Conservation (phyloP, 176 grass and related monocot genomes). For the Rhynchospora pubera region DNA sequence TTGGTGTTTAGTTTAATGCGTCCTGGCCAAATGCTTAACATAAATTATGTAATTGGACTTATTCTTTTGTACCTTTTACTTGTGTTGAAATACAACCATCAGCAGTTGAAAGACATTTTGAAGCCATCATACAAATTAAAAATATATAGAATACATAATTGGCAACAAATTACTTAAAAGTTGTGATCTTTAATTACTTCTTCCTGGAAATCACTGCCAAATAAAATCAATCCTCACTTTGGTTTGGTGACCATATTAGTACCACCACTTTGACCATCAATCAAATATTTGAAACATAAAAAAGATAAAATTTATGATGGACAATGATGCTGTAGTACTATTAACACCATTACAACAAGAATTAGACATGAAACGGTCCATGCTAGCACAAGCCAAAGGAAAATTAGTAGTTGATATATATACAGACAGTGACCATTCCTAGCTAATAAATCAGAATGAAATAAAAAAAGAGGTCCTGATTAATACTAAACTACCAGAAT, state of each 20-base stretch:
- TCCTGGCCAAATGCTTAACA: not conserved
- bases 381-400: not conserved
- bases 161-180: not conserved
- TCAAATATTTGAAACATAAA: not conserved
- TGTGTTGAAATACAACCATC: not conserved
- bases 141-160: not conserved
- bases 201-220: not conserved
- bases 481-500: not conserved
- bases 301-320: slow-evolving; percentile 9
- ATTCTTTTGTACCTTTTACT: not conserved
- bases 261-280: not conserved
- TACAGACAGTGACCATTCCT: slow-evolving; percentile 1
- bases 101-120: not conserved
- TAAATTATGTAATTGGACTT: not conserved
- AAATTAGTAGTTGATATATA: slow-evolving; percentile 15
- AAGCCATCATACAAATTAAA: not conserved
- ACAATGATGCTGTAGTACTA: not conserved
- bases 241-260: not conserved
- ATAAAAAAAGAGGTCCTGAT: not conserved
- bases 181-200: not conserved
- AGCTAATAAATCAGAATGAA: not conserved
- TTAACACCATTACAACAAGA: not conserved
- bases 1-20: not conserved
- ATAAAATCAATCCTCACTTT: not conserved
- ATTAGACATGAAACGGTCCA: not conserved